A percentile compares a stretch with the other conserved stretches of the same genome.
Evolutionary conservation across 1,284 basidiomycete genomes (phyloP).

Genomic region (Ceraceosorus bombacis): DNA sequence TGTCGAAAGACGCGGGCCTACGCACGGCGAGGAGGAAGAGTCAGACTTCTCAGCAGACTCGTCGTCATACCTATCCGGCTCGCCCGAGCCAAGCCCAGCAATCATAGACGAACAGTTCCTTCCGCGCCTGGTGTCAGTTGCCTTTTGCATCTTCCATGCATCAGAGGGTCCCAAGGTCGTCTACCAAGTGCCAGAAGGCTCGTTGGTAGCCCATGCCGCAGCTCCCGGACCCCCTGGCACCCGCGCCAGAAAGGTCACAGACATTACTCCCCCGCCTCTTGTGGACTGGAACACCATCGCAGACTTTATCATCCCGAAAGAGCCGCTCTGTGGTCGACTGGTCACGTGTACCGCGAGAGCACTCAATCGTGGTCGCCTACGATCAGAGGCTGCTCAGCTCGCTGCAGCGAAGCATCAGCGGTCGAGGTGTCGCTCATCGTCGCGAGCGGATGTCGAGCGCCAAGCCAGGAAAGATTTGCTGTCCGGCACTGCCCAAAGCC

Average conservation of each 20-base stretch:
- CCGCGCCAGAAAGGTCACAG: neutral
- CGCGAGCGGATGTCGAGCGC: no score
- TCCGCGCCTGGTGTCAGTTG: slow-evolving; percentile 69
- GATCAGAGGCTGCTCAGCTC: no score
- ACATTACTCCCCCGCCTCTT: slow-evolving; percentile 50
- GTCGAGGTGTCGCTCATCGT: no score
- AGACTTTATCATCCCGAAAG: slow-evolving; percentile 86
- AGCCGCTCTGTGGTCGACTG: slow-evolving; percentile 75
- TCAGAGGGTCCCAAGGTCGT: slow-evolving; percentile 74
- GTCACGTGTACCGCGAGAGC: slow-evolving; percentile 59
- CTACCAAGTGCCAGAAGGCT: slow-evolving; percentile 79
- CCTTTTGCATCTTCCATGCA: slow-evolving; percentile 79
- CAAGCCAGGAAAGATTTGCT: neutral
- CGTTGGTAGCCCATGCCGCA: slow-evolving; percentile 52
- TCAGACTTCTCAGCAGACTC: no score
- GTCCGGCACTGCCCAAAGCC: neutral
- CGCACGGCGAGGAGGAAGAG: no score
- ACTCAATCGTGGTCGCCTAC: no score
- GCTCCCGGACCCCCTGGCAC: neutral
- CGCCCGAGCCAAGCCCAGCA: neutral
- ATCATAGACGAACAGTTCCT: slow-evolving; percentile 37
- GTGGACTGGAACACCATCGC: slow-evolving; percentile 86
- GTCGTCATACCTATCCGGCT: no score
- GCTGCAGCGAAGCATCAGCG: neutral
- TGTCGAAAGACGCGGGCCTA: no score